Conservation (phyloP, 2,329 filamentous ascomycete species). For the Aspergillus luchuensis region DNA sequence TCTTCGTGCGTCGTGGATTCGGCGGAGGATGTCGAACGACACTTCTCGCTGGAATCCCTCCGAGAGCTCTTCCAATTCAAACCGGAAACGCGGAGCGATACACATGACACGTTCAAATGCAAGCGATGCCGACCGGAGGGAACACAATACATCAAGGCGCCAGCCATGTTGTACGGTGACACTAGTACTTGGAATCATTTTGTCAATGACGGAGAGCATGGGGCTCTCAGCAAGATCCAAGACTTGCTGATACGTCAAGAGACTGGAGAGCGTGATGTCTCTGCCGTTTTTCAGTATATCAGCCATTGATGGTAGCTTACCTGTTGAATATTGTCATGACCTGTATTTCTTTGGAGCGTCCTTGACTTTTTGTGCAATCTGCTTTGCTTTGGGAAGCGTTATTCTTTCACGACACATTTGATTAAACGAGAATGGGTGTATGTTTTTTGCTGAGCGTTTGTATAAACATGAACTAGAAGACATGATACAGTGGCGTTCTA, state of each 20-base stretch:
- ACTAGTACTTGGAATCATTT: constrained; percentile 99
- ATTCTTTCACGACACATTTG: no score
- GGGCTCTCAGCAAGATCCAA: constrained; percentile 77
- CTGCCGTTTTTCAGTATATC: constrained; percentile 97
- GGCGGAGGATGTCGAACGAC: constrained; percentile 93
- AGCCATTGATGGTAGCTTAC: constrained; percentile 64
- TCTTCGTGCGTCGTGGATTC: constrained; percentile 96
- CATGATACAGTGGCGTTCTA: not conserved
- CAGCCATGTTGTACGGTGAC: constrained; percentile 94
- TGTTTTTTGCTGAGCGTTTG: no score
- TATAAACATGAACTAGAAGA: not conserved
- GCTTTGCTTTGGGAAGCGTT: not conserved
- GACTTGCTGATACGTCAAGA: constrained; percentile 90
- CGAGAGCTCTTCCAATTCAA: constrained; percentile 94
- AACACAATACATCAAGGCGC: constrained; percentile 82
- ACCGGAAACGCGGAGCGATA: constrained; percentile 81
- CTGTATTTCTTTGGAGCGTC: not conserved
- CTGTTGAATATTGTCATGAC: not conserved
- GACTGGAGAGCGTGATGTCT: constrained; percentile 74
- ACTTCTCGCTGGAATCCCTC: constrained; percentile 89
- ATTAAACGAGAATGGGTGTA: no score
- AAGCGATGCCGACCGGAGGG: constrained; percentile 90
- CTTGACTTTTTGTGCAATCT: constrained; percentile 5
- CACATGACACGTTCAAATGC: constrained; percentile 98
- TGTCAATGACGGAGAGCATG: constrained; percentile 69